Evolutionary conservation across 352 stramenopile genomes (phyloP).

Genomic region (Phytophthora rubi): DNA sequence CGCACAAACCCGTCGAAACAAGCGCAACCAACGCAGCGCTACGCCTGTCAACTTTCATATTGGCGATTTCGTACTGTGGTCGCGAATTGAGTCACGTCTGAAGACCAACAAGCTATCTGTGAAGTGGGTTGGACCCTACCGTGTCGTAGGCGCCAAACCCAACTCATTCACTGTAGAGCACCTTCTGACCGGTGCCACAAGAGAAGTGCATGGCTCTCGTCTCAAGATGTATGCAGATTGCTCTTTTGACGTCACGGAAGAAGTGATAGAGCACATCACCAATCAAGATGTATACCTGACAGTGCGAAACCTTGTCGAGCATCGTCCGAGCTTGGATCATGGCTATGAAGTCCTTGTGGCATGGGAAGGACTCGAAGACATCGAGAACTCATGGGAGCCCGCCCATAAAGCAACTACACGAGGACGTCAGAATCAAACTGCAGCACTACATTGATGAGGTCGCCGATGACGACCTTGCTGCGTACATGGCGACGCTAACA

Average conservation of each 20-base stretch:
- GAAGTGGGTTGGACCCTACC: background rate
- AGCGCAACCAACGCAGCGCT: constrained; percentile 2
- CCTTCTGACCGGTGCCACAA: background rate
- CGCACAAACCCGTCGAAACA: background rate
- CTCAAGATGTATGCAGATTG: constrained; percentile 2
- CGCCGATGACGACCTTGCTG: background rate
- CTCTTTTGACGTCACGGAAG: constrained; percentile 5
- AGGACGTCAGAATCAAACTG: background rate
- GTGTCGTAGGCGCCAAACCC: background rate
- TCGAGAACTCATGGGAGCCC: constrained; percentile 6
- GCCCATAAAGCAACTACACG: background rate
- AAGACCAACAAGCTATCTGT: constrained; percentile 8
- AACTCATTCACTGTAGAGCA: constrained; percentile 6
- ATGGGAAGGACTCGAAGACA: constrained; percentile 10
- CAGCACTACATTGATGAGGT: background rate
- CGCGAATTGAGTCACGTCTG: background rate
- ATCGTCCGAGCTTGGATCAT: background rate
- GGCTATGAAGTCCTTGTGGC: constrained; percentile 1
- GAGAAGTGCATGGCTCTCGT: constrained; percentile 5
- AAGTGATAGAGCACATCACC: constrained; percentile 6
- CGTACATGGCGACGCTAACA: background rate
- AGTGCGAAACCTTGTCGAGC: background rate
- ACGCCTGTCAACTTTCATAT: constrained; percentile 6
- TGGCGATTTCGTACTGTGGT: constrained; percentile 3
- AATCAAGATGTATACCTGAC: constrained; percentile 16